Evolutionary conservation across 495 filamentous ascomycete species (phyloP).

Genomic region (Xylaria flabelliformis): DNA sequence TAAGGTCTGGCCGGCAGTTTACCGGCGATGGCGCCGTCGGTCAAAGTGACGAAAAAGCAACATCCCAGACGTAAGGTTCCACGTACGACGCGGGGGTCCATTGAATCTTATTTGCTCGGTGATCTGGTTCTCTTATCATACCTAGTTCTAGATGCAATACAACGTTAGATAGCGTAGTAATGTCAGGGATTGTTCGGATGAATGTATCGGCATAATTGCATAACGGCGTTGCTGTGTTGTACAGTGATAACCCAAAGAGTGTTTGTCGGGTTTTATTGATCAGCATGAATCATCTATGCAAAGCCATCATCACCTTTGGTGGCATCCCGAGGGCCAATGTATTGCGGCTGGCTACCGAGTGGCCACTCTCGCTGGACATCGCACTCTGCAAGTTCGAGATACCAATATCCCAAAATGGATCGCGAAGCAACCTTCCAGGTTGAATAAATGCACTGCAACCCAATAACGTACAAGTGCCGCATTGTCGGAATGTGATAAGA

Average conservation of each 20-base stretch:
- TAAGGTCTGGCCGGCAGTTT: background rate
- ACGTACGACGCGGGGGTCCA: background rate
- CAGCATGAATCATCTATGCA: background rate
- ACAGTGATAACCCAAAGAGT: background rate
- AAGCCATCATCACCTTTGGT: background rate
- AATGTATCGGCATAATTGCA: background rate
- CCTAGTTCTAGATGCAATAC: background rate
- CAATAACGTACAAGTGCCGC: background rate
- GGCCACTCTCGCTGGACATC: background rate
- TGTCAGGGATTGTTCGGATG: background rate
- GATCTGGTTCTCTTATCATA: background rate
- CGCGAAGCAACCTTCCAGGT: background rate
- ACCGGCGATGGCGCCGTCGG: background rate
- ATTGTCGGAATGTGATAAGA: background rate
- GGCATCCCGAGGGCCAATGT: background rate
- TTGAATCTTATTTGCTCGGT: background rate
- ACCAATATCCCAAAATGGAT: background rate
- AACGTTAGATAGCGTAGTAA: background rate
- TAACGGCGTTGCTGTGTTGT: background rate
- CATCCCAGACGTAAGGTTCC: background rate
- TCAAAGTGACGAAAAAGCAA: background rate
- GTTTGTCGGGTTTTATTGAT: background rate
- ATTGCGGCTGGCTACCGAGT: background rate
- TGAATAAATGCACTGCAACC: constrained; percentile 9
- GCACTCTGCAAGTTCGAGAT: background rate